Conservation (phyloP, 345 rosid species). For the Eucalyptus leucophloia region DNA sequence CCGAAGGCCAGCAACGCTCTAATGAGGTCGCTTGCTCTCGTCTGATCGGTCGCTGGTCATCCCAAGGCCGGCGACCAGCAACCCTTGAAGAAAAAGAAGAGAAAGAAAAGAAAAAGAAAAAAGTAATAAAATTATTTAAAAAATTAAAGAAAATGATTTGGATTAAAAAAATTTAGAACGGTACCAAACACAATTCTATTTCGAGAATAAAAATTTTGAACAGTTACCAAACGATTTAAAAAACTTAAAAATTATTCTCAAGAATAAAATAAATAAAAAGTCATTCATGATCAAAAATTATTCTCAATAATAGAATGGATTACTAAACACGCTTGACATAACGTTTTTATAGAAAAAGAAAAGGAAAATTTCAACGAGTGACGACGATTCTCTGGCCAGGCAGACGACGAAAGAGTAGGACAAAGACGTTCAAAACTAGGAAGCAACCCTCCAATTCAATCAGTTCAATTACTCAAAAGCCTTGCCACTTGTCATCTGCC, state of each 20-base stretch:
- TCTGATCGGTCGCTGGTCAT: fast-evolving
- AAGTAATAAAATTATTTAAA: too few relatives aligned
- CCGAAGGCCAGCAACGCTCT: fast-evolving
- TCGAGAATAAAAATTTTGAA: too few relatives aligned
- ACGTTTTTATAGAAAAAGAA: neutral
- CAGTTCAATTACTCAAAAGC: neutral
- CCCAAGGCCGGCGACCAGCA: too few relatives aligned
- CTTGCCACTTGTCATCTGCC: neutral
- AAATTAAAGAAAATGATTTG: too few relatives aligned
- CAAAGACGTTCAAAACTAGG: neutral
- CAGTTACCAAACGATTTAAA: fast-evolving
- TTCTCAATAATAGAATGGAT: fast-evolving
- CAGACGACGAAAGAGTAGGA: neutral
- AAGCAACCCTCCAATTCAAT: neutral
- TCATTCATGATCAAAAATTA: too few relatives aligned
- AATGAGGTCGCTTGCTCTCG: fast-evolving
- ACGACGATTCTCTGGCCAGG: neutral
- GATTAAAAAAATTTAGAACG: too few relatives aligned
- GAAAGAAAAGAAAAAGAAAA: too few relatives aligned
- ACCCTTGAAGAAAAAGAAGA: too few relatives aligned
- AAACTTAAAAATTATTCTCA: fast-evolving
- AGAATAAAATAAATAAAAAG: too few relatives aligned
- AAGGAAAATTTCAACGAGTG: neutral
- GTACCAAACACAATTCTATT: too few relatives aligned
- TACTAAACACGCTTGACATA: fast-evolving